Evolutionary conservation across 495 filamentous ascomycete genomes (phyloP).

Genomic region (Penicillium steckii): DNA sequence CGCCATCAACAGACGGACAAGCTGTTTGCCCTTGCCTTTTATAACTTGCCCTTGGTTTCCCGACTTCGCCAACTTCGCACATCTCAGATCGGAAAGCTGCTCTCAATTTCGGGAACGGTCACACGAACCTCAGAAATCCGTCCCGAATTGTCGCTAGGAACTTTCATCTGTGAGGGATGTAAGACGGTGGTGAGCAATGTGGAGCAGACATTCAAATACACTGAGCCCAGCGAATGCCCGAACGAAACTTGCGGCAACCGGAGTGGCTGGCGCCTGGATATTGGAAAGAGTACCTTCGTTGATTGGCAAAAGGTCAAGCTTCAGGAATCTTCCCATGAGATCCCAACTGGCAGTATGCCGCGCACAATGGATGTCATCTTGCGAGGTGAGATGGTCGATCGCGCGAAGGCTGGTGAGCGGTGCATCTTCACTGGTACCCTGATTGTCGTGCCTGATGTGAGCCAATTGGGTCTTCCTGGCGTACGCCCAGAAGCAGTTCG

Average conservation of each 20-base stretch:
- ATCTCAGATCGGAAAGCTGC: constrained; percentile 83
- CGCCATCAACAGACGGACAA: constrained; percentile 97
- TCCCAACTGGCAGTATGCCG: constrained; percentile 98
- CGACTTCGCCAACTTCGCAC: constrained; percentile 87
- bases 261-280: constrained; percentile 87
- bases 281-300: constrained; percentile 94
- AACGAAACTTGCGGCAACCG: constrained; percentile 91
- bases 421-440: constrained; percentile 95
- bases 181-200: constrained; percentile 78
- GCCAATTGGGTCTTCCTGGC: constrained; percentile 88
- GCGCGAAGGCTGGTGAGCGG: constrained; percentile 95
- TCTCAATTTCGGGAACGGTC: constrained; percentile 94
- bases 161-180: constrained; percentile 89
- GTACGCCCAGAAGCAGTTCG: constrained; percentile 80
- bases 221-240: constrained; percentile 93
- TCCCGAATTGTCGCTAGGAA: constrained; percentile 87
- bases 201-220: constrained; percentile 97
- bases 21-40: constrained; percentile 91
- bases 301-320: constrained; percentile 99
- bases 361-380: constrained; percentile 97
- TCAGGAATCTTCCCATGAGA: constrained; percentile 97
- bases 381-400: constrained; percentile 96
- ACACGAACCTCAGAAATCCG: constrained; percentile 96
- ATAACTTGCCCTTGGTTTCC: constrained; percentile 93
- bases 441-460: constrained; percentile 97